Base-by-base conservation (phyloP, 768 basidiomycete genomes). In the Pseudohyphozyma bogoriensis region DNA sequence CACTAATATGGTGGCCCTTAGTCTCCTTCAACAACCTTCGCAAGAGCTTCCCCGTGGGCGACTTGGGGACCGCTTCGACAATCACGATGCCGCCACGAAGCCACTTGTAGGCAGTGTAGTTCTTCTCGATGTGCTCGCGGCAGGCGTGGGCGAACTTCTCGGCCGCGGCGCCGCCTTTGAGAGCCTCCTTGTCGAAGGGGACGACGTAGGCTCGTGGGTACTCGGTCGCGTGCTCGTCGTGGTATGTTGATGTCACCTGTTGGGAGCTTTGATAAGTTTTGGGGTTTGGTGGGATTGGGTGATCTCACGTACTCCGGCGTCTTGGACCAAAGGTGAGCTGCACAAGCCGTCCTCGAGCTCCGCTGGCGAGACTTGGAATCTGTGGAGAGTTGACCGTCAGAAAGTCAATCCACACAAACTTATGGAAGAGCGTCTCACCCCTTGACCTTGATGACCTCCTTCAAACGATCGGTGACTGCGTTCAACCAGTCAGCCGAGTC, bases 391-490 rank as follows among this genome's bases (percentile, higher is more conserved):
- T 29, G 39, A n/a, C n/a, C n/a, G n/a, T n/a, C n/a, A n/a, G n/a
- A n/a, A n/a, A n/a, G n/a, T n/a, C n/a, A n/a, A n/a, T n/a, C n/a
- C n/a, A 12, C 20, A 46, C 24, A 7, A 33, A 22, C 10, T 9
- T 1, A 4, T n/a, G 22, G 33, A 37, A 3, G 28, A 10, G 9
- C 31, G 26, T 59, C 29, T 15, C n/a, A 66, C 63, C 70, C 70
- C 49, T 71, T 71, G 53, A 70, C 68, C 51, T 72, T 72, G 58
- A 72, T 67, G 24, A 72, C 59, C 55, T 72, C 68, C 64, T 70
- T 69, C 22, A 63, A 28, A 12, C 65, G 51, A 45, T 66, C 65
- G 4, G 59, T 59, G 55, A 66, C n/a, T n/a, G n/a, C n/a, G n/a
- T n/a, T n/a, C n/a, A n/a, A n/a, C n/a, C n/a, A n/a, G n/a, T n/a